Evolutionary conservation across 2,329 filamentous ascomycete genomes (phyloP), one percentile per base, ranked within the genome.

Genomic region (Fusarium sp.): DNA sequence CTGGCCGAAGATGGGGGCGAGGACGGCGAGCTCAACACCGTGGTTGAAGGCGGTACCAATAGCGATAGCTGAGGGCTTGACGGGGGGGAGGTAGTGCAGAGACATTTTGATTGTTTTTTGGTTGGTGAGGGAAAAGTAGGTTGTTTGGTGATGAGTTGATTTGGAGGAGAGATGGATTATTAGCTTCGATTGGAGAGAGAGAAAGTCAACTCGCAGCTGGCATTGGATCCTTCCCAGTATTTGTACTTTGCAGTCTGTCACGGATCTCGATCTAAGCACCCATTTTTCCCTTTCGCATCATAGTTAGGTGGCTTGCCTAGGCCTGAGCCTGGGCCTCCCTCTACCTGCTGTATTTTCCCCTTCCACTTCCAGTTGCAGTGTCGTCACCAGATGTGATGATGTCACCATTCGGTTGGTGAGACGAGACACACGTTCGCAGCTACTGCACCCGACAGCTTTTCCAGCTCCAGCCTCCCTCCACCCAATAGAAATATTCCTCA

Each of bases 1-100:
- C 79, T 97, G 91, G 79, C 96, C 95, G 81, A 98, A 97, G 82
- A 98, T 84, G 70, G 95, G 95, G 65, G 90, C 88, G 69, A 98
- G 89, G 76, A 98, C 90, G 70, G 93, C 94, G 71, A 96, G 90
- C 79, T 96, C 96, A 77, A 94, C 87, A 77, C 91, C 91, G 85
- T 99, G 95, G 88, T 92, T 98, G 90, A 98, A 99, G 82, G 94
- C 85, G 70, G 94, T 96, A 84, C 96, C 96, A 78, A 98, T 90
- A 79, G 95, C 96, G 80, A 99, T 97, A 78, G 96, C 95, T 79
- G 94, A 98, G 76, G 96, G 96, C 91, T 98, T 98, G 80, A 99
- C 96, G 75, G 94, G 80, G 71, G 87, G 87, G 34, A 90, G 84
- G 78, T 89, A 88, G 80, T 88, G 85, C 72, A 88, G 84, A 86